These are phyloP conservation scores for Ulota crispa DNA, from an alignment of 225 moss, liverwort and hornwort genomes.

Conservation along the genomic window DNA sequence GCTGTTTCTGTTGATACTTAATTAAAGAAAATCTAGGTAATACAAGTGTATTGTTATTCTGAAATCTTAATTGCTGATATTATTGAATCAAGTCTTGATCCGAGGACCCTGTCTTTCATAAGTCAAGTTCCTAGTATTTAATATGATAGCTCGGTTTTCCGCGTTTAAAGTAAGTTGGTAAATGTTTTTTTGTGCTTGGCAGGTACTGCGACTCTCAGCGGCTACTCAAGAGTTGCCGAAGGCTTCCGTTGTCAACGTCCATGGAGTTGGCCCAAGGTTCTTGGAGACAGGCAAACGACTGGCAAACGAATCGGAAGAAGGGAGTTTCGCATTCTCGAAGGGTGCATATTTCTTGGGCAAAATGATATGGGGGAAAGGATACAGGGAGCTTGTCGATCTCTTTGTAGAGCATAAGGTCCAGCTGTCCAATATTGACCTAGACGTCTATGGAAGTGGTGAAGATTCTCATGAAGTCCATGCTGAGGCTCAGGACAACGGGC, in stretches of 20 bases:
- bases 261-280: conserved; percentile 94
- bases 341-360: conserved; percentile 96
- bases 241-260: conserved; percentile 85
- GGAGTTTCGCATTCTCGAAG: conserved; percentile 71
- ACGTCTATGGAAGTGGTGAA: conserved; percentile 93
- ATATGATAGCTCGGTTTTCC: not conserved
- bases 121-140: not conserved
- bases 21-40: not conserved
- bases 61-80: not conserved
- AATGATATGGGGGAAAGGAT: conserved; percentile 98
- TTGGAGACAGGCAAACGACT: conserved; percentile 78
- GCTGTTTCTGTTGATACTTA: not conserved
- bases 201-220: conserved; percentile 93
- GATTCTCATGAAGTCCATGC: conserved; percentile 87
- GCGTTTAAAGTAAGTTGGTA: conserved; percentile 7
- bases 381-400: conserved; percentile 93
- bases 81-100: not conserved
- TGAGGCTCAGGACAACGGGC: conserved; percentile 68
- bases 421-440: conserved; percentile 67
- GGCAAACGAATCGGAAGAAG: conserved; percentile 53
- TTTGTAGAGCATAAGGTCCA: conserved; percentile 75
- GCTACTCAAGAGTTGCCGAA: conserved; percentile 92
- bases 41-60: not conserved
- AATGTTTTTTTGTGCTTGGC: conserved; percentile 26
- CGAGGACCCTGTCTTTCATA: not conserved